A percentile compares a stretch with the other conserved stretches of the same genome.
phyloP scores from a whole-genome alignment of 108 stramenopile genomes.

The Cyclotella distinguenda region DNA sequence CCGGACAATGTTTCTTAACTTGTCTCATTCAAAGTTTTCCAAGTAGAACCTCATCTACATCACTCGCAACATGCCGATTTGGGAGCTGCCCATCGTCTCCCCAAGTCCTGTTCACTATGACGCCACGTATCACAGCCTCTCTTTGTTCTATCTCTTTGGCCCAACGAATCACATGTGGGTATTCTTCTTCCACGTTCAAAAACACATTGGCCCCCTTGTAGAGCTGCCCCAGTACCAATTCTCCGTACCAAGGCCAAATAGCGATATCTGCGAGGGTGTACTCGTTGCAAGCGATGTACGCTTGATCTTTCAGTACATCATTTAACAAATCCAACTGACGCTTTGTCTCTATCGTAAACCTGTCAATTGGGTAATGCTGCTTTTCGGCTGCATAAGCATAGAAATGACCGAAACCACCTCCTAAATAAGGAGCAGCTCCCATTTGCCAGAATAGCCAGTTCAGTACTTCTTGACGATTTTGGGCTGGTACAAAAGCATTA shows the following conservation, averaged over 20 bases:
- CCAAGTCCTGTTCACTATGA: conserved; percentile 45
- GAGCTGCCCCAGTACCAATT: conserved; percentile 34
- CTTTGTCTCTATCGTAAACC: conserved; percentile 86
- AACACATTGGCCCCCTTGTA: conserved; percentile 40
- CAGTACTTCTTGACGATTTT: conserved; percentile 47
- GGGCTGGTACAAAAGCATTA: conserved; percentile 55
- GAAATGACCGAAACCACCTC: conserved; percentile 85
- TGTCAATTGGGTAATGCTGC: conserved; percentile 76
- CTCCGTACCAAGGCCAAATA: conserved; percentile 74
- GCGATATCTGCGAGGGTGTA: conserved; percentile 87
- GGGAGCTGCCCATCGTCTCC: conserved; percentile 27
- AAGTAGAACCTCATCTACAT: conserved; percentile 27
- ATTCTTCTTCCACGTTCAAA: conserved; percentile 48
- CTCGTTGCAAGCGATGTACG: conserved; percentile 71
- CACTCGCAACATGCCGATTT: conserved; percentile 40
- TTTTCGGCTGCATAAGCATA: conserved; percentile 68
- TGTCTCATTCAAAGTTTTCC: conserved; percentile 9
- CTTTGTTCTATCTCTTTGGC: conserved; percentile 37
- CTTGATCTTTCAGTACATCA: conserved; percentile 46
- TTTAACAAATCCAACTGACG: conserved; percentile 83
- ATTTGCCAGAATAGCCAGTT: conserved; percentile 90
- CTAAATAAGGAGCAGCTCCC: conserved; percentile 58
- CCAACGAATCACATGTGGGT: conserved; percentile 60
- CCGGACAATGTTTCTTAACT: too few relatives aligned
- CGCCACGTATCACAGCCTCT: conserved; percentile 56